Conservation (phyloP, 1,284 basidiomycete genomes). For the Clitocybe nebularis region DNA sequence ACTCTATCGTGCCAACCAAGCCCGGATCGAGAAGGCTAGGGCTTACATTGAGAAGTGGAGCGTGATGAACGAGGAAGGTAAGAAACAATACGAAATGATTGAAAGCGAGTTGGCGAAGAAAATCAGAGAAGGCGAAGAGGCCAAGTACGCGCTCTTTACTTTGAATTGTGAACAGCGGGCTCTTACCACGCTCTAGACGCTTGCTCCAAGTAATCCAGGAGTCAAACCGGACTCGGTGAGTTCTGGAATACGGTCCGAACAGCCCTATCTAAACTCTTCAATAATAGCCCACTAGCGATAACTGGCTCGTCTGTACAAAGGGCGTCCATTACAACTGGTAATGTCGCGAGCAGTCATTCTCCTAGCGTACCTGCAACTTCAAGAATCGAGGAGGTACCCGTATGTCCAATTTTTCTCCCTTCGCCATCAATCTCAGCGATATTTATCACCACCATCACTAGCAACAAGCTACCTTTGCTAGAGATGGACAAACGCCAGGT, state of each 20-base stretch:
- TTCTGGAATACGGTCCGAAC: no score
- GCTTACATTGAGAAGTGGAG: conserved; percentile 25
- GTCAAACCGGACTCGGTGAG: neutral
- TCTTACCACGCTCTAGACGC: conserved; percentile 11
- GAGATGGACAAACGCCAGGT: no score
- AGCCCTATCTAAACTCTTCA: neutral
- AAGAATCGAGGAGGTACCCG: neutral
- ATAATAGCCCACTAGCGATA: conserved; percentile 5
- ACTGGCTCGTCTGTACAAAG: conserved; percentile 6
- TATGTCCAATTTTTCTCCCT: neutral
- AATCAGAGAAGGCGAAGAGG: conserved; percentile 34
- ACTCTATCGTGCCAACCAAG: conserved; percentile 29
- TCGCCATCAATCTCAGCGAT: no score
- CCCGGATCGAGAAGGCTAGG: conserved; percentile 29
- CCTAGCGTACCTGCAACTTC: neutral
- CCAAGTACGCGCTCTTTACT: conserved; percentile 24
- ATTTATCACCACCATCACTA: neutral
- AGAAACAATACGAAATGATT: conserved; percentile 26
- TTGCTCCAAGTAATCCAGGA: conserved; percentile 10
- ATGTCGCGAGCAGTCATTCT: no score
- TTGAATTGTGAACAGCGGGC: neutral
- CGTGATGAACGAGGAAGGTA: conserved; percentile 31
- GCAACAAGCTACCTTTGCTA: neutral
- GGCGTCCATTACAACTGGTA: neutral
- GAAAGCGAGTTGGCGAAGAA: conserved; percentile 21